Evolutionary conservation across 768 basidiomycete genomes (phyloP).

Genomic region (Rhodotorula toruloides): DNA sequence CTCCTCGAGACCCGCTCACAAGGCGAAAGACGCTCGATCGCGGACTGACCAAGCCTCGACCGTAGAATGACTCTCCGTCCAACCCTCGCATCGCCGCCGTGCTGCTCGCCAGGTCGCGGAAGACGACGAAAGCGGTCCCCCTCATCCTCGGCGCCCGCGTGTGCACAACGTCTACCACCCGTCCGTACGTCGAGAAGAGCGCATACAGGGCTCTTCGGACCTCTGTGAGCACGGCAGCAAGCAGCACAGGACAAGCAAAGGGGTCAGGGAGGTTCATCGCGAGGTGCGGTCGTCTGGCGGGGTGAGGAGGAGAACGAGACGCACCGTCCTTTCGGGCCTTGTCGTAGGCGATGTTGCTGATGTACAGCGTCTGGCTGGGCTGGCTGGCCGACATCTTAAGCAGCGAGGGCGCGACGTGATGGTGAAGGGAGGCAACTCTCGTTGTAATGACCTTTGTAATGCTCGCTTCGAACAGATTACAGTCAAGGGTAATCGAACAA

Average conservation of each 20-base stretch:
- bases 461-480: too few species aligned
- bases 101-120: slow-evolving; percentile 80
- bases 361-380: slow-evolving; percentile 81
- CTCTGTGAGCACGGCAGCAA: slow-evolving; percentile 58
- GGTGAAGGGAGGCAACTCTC: background rate
- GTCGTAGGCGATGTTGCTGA: slow-evolving; percentile 81
- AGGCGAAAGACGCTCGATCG: background rate
- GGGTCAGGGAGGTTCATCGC: background rate
- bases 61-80: slow-evolving; percentile 65
- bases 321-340: slow-evolving; percentile 73
- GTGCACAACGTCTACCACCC: slow-evolving; percentile 86
- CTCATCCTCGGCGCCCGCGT: slow-evolving; percentile 77
- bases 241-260: too few species aligned
- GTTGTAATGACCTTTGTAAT: background rate
- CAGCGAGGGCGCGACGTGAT: background rate
- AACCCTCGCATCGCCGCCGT: slow-evolving; percentile 89
- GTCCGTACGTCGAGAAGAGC: slow-evolving; percentile 89
- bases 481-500: too few species aligned
- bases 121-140: slow-evolving; percentile 94
- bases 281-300: background rate
- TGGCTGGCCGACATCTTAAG: slow-evolving; percentile 47
- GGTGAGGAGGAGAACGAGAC: slow-evolving; percentile 15
- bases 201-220: slow-evolving; percentile 72
- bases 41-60: slow-evolving; percentile 29
- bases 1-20: background rate